Evolutionary conservation across 306 rosid genomes (phyloP).

Genomic region (Prunus padus): DNA sequence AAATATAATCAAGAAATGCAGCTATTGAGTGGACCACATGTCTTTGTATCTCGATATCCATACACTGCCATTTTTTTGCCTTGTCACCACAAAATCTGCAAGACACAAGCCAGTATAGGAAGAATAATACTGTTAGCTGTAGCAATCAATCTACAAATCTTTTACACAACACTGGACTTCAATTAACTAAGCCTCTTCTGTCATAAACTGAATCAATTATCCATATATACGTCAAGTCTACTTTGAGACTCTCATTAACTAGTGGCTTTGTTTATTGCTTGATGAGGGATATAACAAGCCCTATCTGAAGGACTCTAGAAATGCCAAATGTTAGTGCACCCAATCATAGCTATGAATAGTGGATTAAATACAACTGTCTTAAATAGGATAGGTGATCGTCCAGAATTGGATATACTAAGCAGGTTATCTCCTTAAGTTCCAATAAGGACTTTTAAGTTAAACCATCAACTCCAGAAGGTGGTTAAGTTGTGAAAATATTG

Average conservation of each 20-base stretch:
- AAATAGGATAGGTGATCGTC: too few species aligned
- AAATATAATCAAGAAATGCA: conserved; percentile 64
- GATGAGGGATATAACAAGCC: too few species aligned
- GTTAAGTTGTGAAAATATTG: too few species aligned
- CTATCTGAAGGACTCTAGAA: too few species aligned
- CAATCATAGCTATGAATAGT: too few species aligned
- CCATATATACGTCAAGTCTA: neutral
- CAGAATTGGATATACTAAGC: too few species aligned
- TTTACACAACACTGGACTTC: neutral
- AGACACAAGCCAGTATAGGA: neutral
- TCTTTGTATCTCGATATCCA: conserved; percentile 74
- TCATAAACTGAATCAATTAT: too few species aligned
- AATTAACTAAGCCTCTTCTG: neutral
- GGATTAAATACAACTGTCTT: too few species aligned
- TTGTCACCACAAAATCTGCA: conserved; percentile 49
- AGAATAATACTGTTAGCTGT: neutral
- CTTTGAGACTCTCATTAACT: neutral
- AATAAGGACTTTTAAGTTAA: too few species aligned
- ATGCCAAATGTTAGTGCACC: too few species aligned
- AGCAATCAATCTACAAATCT: neutral
- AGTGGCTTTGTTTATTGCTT: neutral
- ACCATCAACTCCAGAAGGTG: too few species aligned
- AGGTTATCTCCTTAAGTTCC: too few species aligned
- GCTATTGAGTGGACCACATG: conserved; percentile 58
- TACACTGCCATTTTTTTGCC: conserved; percentile 58